Evolutionary conservation across 164 flowering plant species (phyloP), one percentile per base, ranked within the genome.

Genomic region (Nymphaea thermarum): DNA sequence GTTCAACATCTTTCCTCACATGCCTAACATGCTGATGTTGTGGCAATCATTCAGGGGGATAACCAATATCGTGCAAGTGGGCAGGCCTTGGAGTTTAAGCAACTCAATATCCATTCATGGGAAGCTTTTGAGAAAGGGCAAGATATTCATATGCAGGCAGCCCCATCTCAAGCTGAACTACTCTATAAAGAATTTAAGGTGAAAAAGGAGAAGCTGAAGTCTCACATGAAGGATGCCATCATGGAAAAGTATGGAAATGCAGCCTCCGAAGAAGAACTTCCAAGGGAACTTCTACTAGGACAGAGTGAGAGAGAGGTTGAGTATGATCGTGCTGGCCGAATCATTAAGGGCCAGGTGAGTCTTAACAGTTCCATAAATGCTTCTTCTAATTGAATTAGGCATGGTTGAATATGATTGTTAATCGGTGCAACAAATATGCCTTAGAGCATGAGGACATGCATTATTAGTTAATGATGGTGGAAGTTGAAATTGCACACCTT

Each of bases 251-350:
- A 90, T 78, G 93, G 93, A 10, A 87, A 90, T 85, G 91, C 91
- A 44, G 91, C 96, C 43, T 44, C 80, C 17, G 85, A 80, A 57
- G 93, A 84, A 71, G 83, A 82, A 55, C 70, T 87, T 67, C 93
- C 91, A 44, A 61, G n/a, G 63, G 63, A 61, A 61, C 63, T 61
- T 6, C n/a, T 61, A 16, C 15, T 61, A 15, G 63, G 96, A n/a
- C 91, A 90, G 77, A 85, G 86, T 79, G 96, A 89, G 67, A 77
- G 53, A 2, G 36, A 82, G 72, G 80, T 80, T 44, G 87, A 81
- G 73, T 84, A 85, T 81, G 98, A 92, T 72, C 93, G 96, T 64
- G 94, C 98, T 77, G 96, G 98, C n/a, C 81, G 98, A 70, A 76
- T 92, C 60, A 82, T 92, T 42, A 87, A 90, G 77, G 96, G 98